Conservation (phyloP, 2,329 filamentous ascomycete genomes). For the Zymoseptoria brevis region DNA sequence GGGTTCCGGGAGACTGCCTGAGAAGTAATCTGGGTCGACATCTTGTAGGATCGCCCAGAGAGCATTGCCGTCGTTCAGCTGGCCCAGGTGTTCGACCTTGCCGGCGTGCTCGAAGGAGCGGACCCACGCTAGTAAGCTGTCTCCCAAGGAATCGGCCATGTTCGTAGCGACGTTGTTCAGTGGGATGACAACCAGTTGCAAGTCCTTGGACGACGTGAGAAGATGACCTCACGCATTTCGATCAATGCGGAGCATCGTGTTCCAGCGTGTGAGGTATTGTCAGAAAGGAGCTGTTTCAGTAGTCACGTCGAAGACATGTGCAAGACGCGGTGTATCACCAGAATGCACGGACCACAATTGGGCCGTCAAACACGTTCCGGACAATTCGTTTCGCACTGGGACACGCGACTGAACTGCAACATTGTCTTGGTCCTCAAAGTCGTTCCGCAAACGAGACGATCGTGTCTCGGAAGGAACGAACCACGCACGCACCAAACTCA, state of each 20-base stretch:
- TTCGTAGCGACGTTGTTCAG: slow-evolving; percentile 4
- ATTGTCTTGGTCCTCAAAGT: neutral
- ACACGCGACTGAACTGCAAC: neutral
- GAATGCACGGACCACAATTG: neutral
- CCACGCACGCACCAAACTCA: neutral
- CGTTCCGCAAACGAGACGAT: neutral
- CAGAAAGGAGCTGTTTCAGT: neutral
- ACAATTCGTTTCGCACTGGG: neutral
- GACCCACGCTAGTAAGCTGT: slow-evolving; percentile 32
- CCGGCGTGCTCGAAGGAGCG: slow-evolving; percentile 37
- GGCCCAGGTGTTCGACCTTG: slow-evolving; percentile 32
- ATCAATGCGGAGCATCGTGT: neutral
- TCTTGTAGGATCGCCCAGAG: slow-evolving; percentile 43
- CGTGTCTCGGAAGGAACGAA: neutral
- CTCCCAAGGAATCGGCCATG: slow-evolving; percentile 19
- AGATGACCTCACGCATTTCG: neutral
- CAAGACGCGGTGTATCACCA: neutral
- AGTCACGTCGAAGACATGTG: neutral
- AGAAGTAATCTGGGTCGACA: slow-evolving; percentile 43
- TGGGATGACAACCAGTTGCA: neutral
- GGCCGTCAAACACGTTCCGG: neutral
- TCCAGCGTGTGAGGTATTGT: neutral
- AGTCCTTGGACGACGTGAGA: neutral
- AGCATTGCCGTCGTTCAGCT: slow-evolving; percentile 40
- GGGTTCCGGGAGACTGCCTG: slow-evolving; percentile 40